These are phyloP conservation scores for Didymella pinodella DNA, from an alignment of 2,329 filamentous ascomycete genomes.

Conservation along the genomic window DNA sequence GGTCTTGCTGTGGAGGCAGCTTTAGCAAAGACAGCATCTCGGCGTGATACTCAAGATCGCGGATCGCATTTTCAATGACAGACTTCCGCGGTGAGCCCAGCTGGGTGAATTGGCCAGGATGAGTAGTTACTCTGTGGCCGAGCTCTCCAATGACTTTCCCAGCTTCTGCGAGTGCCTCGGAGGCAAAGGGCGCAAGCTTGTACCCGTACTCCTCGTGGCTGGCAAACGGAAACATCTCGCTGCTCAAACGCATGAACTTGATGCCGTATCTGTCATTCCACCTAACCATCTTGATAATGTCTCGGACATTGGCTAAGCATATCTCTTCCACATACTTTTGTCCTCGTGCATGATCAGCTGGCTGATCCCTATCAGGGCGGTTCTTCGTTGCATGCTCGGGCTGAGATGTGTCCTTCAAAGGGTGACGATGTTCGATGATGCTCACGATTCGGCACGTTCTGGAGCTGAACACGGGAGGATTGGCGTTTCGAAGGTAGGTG, in stretches of 20 bases:
- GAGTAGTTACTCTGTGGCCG: conserved; percentile 85
- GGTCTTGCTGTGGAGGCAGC: conserved; percentile 78
- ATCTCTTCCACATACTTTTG: conserved; percentile 77
- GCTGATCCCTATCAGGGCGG: conserved; percentile 76
- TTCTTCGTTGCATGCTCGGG: conserved; percentile 87
- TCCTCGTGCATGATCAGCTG: conserved; percentile 71
- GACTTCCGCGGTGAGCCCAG: conserved; percentile 80
- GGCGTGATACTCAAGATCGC: conserved; percentile 87
- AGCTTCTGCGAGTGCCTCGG: conserved; percentile 76
- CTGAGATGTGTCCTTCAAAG: conserved; percentile 75
- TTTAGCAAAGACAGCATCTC: conserved; percentile 82
- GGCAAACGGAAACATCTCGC: conserved; percentile 97
- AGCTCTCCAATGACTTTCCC: conserved; percentile 79
- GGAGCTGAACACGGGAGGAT: conserved; percentile 86
- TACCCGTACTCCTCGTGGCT: conserved; percentile 90
- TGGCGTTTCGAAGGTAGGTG: conserved; percentile 84
- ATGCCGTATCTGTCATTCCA: conserved; percentile 96
- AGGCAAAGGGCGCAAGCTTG: conserved; percentile 81
- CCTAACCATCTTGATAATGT: conserved; percentile 82
- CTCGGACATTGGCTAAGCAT: conserved; percentile 81
- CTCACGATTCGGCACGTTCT: conserved; percentile 90
- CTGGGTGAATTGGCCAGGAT: conserved; percentile 91
- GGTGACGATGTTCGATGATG: conserved; percentile 87
- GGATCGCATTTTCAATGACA: conserved; percentile 77
- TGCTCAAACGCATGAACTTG: conserved; percentile 89